phyloP scores from a whole-genome alignment of 225 moss, liverwort and hornwort genomes.

The Pleurozium schreberi region DNA sequence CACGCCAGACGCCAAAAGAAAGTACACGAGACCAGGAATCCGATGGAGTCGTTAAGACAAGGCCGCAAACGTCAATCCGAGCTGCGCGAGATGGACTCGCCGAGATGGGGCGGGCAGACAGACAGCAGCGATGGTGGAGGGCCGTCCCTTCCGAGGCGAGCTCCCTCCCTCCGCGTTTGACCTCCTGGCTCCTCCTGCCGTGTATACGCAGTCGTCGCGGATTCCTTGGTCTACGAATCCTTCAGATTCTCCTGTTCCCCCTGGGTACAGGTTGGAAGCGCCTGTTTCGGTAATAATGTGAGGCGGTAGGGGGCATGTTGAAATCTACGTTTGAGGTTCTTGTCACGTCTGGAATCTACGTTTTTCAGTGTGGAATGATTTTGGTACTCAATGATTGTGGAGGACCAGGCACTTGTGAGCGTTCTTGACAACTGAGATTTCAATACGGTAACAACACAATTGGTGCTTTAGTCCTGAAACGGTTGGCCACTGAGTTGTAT shows the following conservation, averaged over 20 bases:
- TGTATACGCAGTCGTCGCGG: neutral
- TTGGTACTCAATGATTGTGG: conserved; percentile 22
- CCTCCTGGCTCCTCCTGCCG: neutral
- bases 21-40: neutral
- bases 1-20: neutral
- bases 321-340: neutral
- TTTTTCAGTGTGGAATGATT: neutral
- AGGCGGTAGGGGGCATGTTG: neutral
- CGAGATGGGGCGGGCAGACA: neutral
- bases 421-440: neutral
- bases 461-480: neutral
- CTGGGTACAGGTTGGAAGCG: neutral
- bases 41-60: neutral
- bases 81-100: neutral
- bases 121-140: neutral
- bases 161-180: conserved; percentile 24
- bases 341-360: neutral
- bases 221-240: neutral
- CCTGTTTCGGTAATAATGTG: neutral
- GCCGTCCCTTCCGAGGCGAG: conserved; percentile 4
- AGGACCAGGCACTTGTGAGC: neutral
- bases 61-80: neutral
- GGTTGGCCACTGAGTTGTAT: no score
- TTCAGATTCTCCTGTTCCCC: accelerated
- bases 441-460: neutral